Conservation (phyloP, 306 rosid genomes). For the Gillenia trifoliata region DNA sequence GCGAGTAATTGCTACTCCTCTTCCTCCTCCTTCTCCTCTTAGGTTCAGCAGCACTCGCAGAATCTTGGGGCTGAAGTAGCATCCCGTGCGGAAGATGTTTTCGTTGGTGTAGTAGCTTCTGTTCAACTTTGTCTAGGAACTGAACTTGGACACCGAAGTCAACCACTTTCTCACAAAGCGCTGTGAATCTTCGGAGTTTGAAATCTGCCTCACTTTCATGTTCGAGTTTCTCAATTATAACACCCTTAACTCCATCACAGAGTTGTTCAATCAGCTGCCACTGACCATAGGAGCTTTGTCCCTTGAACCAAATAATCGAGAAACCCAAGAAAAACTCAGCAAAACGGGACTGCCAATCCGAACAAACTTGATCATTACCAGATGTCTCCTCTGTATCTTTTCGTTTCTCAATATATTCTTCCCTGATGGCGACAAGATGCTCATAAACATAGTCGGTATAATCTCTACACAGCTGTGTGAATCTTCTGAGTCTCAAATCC, state of each 20-base stretch:
- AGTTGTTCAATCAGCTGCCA: background rate
- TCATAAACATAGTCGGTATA: background rate
- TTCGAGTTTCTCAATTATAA: background rate
- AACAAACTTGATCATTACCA: background rate
- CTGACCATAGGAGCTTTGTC: background rate
- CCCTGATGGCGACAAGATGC: too few relatives aligned
- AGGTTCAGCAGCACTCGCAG: background rate
- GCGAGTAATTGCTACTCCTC: too few relatives aligned
- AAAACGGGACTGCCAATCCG: background rate
- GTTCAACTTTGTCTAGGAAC: background rate
- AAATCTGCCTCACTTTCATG: background rate
- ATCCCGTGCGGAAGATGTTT: background rate
- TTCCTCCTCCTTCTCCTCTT: too few relatives aligned
- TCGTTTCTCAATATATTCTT: background rate
- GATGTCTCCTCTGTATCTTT: background rate
- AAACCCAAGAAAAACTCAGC: background rate
- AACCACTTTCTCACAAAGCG: background rate
- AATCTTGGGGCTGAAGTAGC: background rate
- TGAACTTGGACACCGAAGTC: background rate
- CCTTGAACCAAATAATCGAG: constrained; percentile 8
- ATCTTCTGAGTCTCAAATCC: background rate
- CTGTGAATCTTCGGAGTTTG: background rate
- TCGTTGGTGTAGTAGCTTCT: background rate
- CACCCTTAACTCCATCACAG: background rate
- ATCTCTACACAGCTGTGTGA: background rate